phyloP scores from a whole-genome alignment of 208 protist genomes.

The Borovskyia barvae region DNA sequence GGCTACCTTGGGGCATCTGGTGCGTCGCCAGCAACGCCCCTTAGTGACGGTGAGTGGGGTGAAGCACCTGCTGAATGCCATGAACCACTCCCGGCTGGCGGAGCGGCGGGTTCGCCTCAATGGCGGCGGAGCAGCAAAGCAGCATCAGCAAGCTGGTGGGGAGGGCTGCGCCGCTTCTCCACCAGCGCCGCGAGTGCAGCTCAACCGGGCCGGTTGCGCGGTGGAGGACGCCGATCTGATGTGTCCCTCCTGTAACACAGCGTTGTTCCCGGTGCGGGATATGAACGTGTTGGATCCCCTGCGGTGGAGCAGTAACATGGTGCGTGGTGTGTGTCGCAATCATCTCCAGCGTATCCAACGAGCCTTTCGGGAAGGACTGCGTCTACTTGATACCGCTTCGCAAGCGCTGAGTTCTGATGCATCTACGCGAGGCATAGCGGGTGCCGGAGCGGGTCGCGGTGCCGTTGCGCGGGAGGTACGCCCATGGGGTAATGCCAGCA shows the following conservation, averaged over 20 bases:
- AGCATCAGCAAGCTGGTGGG: neutral
- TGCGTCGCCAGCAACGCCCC: constrained; percentile 59
- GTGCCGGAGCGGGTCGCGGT: too few species aligned
- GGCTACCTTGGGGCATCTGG: constrained; percentile 47
- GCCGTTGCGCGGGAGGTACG: too few species aligned
- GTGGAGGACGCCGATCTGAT: constrained; percentile 39
- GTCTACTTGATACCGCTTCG: constrained; percentile 44
- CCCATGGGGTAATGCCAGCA: too few species aligned
- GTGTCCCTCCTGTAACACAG: constrained; percentile 64
- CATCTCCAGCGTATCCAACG: constrained; percentile 76
- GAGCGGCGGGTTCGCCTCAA: constrained; percentile 30
- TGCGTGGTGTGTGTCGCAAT: constrained; percentile 81
- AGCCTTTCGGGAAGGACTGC: constrained; percentile 67
- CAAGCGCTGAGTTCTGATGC: constrained; percentile 19
- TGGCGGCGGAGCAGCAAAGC: constrained; percentile 2
- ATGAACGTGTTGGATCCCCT: constrained; percentile 94
- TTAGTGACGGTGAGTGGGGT: constrained; percentile 75
- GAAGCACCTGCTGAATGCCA: constrained; percentile 61
- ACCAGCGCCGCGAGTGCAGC: constrained; percentile 5
- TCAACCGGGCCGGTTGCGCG: constrained; percentile 34
- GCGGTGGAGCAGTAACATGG: constrained; percentile 88
- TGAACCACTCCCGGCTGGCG: constrained; percentile 36
- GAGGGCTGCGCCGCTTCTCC: neutral
- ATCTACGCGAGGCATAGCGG: neutral
- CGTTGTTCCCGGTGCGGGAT: constrained; percentile 71